These are phyloP conservation scores for Marasmius tenuissimus DNA, from an alignment of 1,284 basidiomycete genomes.

Conservation along the genomic window DNA sequence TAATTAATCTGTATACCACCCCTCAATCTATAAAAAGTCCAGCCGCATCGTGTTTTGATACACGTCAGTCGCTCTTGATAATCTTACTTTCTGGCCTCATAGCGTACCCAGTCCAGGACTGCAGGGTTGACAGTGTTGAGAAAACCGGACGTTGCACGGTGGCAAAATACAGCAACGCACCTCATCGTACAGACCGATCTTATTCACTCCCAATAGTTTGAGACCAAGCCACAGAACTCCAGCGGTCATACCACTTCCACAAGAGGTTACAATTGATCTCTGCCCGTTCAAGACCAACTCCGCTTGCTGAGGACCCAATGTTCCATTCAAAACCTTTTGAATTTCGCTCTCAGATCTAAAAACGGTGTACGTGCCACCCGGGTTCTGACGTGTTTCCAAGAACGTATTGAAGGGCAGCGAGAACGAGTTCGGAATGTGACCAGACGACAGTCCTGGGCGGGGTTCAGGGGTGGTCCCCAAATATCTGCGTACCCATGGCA, in stretches of 20 bases:
- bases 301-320: slow-evolving; percentile 58
- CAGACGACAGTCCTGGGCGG: slow-evolving; percentile 82
- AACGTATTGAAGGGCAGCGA: slow-evolving; percentile 86
- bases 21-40: background rate
- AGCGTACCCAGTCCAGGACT: slow-evolving; percentile 89
- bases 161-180: slow-evolving; percentile 39
- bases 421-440: slow-evolving; percentile 89
- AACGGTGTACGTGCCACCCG: slow-evolving; percentile 60
- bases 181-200: slow-evolving; percentile 82
- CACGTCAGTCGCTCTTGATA: slow-evolving; percentile 31
- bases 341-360: slow-evolving; percentile 60
- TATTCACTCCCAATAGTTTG: slow-evolving; percentile 60
- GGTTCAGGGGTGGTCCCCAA: slow-evolving; percentile 87
- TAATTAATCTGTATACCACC: background rate
- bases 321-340: slow-evolving; percentile 55
- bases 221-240: slow-evolving; percentile 89
- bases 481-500: slow-evolving; percentile 47
- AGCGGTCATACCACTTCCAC: slow-evolving; percentile 97
- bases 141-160: background rate
- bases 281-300: slow-evolving; percentile 58
- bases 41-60: background rate
- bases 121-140: background rate
- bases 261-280: slow-evolving; percentile 66
- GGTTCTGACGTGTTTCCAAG: slow-evolving; percentile 52
- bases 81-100: slow-evolving; percentile 64